A percentile compares a stretch with the other conserved stretches of the same genome.
These are phyloP conservation scores for Tephrocybe sp. DNA, from an alignment of 768 basidiomycete species.

Conservation along the genomic window DNA sequence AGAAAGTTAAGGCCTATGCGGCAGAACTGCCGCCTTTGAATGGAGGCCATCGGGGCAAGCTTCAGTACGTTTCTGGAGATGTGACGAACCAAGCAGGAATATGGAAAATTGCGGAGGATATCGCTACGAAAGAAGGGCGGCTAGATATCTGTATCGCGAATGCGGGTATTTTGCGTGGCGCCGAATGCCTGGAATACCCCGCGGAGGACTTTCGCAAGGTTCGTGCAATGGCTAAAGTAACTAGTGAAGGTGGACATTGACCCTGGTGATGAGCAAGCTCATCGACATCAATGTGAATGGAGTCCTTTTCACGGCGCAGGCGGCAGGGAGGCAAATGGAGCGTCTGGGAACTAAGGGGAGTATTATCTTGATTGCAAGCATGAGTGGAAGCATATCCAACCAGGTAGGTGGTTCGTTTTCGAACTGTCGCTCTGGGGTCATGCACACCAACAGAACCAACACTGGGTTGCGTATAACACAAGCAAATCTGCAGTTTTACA, in stretches of 20 bases:
- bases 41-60: slow-evolving; percentile 24
- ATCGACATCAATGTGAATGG: slow-evolving; percentile 63
- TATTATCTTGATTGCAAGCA: slow-evolving; percentile 60
- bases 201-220: slow-evolving; percentile 59
- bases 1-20: slow-evolving; percentile 45
- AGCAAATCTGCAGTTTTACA: slow-evolving; percentile 80
- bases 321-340: slow-evolving; percentile 58
- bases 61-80: slow-evolving; percentile 54
- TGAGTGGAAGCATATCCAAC: slow-evolving; percentile 65
- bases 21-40: slow-evolving; percentile 24
- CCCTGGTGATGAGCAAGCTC: slow-evolving; percentile 34
- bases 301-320: slow-evolving; percentile 59
- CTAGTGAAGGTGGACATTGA: background rate
- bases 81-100: slow-evolving; percentile 53
- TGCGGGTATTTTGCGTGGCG: slow-evolving; percentile 57
- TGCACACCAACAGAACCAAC: slow-evolving; percentile 44
- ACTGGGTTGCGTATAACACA: slow-evolving; percentile 73
- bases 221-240: slow-evolving; percentile 11
- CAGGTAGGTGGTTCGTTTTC: slow-evolving; percentile 32
- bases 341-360: slow-evolving; percentile 47
- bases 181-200: slow-evolving; percentile 56
- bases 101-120: slow-evolving; percentile 49
- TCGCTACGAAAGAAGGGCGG: slow-evolving; percentile 58
- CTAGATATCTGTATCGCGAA: slow-evolving; percentile 68
- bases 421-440: background rate